These are phyloP conservation scores for Dothistroma septosporum DNA, from an alignment of 2,329 filamentous ascomycete genomes.

Conservation along the genomic window DNA sequence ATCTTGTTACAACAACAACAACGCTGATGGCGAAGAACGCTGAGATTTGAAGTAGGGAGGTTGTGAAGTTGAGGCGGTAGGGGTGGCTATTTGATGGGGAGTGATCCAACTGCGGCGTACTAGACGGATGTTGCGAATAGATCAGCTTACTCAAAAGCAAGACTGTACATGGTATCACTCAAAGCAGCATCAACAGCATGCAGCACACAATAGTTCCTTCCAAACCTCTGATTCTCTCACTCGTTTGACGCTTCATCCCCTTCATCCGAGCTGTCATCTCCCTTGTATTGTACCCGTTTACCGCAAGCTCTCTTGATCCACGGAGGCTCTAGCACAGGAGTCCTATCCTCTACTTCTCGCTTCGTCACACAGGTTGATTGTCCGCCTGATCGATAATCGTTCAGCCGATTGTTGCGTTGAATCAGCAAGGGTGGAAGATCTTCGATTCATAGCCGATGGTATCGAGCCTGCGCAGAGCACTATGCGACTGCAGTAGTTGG, in stretches of 20 bases:
- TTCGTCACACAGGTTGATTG: neutral
- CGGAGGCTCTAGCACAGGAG: neutral
- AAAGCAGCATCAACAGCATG: too few relatives aligned
- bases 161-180: too few relatives aligned
- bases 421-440: neutral
- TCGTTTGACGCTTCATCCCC: neutral
- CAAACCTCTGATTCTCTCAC: too few relatives aligned
- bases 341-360: neutral
- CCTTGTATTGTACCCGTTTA: neutral
- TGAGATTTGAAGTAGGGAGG: constrained; percentile 12
- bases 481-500: neutral
- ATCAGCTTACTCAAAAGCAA: neutral
- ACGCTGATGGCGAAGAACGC: constrained; percentile 19
- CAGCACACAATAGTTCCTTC: too few relatives aligned
- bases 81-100: neutral
- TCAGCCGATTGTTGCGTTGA: neutral
- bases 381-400: neutral
- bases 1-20: too few relatives aligned
- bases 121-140: neutral
- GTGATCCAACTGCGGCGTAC: neutral
- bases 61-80: neutral
- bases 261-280: neutral
- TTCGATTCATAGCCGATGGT: neutral
- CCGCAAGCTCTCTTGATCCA: neutral
- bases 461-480: neutral